Conservation (phyloP, 2,329 filamentous ascomycete species). For the Hirsutella minnesotensis region DNA sequence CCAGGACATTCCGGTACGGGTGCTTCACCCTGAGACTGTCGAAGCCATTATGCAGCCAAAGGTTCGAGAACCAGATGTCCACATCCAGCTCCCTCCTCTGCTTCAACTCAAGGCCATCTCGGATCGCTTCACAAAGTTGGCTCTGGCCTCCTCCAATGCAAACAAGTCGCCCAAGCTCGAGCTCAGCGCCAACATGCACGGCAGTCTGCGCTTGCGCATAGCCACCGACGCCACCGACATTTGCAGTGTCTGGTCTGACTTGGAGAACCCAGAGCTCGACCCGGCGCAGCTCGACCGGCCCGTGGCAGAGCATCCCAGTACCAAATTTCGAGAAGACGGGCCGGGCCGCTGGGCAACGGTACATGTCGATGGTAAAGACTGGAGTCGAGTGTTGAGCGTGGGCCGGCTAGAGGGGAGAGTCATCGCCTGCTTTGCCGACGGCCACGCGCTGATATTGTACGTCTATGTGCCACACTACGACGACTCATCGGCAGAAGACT, state of each 20-base stretch:
- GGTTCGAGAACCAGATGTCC: slow-evolving; percentile 82
- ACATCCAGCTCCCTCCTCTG: slow-evolving; percentile 80
- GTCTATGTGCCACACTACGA: slow-evolving; percentile 68
- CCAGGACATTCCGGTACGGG: slow-evolving; percentile 90
- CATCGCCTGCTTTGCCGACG: slow-evolving; percentile 80
- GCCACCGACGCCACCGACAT: slow-evolving; percentile 77
- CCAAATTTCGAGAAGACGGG: slow-evolving; percentile 62
- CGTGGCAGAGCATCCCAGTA: slow-evolving; percentile 71
- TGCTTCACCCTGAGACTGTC: slow-evolving; percentile 73
- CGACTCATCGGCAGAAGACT: slow-evolving; percentile 52
- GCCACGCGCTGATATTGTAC: slow-evolving; percentile 71
- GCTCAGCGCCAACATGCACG: slow-evolving; percentile 89
- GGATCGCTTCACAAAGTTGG: slow-evolving; percentile 87
- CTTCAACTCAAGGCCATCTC: slow-evolving; percentile 87
- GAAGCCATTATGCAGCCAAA: slow-evolving; percentile 88
- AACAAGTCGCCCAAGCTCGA: slow-evolving; percentile 58
- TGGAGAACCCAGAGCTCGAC: slow-evolving; percentile 82
- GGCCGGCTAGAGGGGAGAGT: slow-evolving; percentile 81
- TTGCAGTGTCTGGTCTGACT: slow-evolving; percentile 70
- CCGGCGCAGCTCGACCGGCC: slow-evolving; percentile 60
- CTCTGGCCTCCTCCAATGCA: slow-evolving; percentile 33
- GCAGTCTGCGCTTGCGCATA: slow-evolving; percentile 67
- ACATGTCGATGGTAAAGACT: slow-evolving; percentile 84
- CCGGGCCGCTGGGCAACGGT: slow-evolving; percentile 83
- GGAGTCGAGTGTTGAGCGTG: slow-evolving; percentile 88